Evolutionary conservation across 495 filamentous ascomycete genomes (phyloP), one percentile per base, ranked within the genome.

Genomic region (Penicillium cataractarum): DNA sequence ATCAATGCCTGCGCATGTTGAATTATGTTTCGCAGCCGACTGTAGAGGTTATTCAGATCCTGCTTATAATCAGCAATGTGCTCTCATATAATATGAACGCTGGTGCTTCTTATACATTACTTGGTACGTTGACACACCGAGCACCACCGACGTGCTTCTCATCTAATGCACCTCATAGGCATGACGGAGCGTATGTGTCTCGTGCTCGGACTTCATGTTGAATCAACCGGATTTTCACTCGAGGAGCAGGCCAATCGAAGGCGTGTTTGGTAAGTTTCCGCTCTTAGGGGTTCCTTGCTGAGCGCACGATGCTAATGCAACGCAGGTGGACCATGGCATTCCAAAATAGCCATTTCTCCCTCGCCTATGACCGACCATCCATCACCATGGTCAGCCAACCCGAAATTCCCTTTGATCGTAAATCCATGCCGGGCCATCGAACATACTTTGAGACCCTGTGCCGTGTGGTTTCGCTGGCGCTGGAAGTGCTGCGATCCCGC

Each of bases 1-100:
- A 87, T 62, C 85, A 88, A 65, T 86, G 85, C 65, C 75, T 88
- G 52, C 83, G 85, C 5, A 80, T 86, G 74, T 78, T 83, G 60
- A 88, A 88, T 69, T 87, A 86, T 74, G 80, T 88, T 6, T 82
- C 84, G 7, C 80, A 83, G 61, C 79, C 84, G 46, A 81, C 80
- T 6, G 65, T 87, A 31, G 83, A 86, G 60, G 79, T 78, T 40
- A 85, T 88, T 48, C 84, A 88, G 62, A 79, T 82, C 15, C 73
- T 88, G 31, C 73, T 87, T 33, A 82, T 87, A 29, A 83, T 87
- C 24, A 82, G 83, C 65, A 85, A 84, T 72, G 84, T 87, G 32
- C 74, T 87, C 19, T 84, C 83, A 32, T 87, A 87, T 68, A 87
- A 86, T 61, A 86, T 88, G 84, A 88, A 87, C 54, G 83, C 85